Evolutionary conservation across 139 green algal species (phyloP), one percentile per base, ranked within the genome.

Genomic region (Chlamydomonas sp.): DNA sequence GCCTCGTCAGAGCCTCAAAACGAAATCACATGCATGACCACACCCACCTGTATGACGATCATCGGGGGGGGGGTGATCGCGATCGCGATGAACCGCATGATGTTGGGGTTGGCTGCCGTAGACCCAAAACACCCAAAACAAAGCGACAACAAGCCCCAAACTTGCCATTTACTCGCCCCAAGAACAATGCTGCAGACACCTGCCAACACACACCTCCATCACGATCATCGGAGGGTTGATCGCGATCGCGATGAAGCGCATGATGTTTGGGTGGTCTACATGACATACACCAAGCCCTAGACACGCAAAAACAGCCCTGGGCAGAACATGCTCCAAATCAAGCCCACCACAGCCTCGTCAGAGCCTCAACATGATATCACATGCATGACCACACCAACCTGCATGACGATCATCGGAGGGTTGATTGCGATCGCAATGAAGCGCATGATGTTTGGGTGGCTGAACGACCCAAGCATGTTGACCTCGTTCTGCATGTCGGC

Each of bases 351-450:
- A 54, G 43, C 16, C 43, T 54, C 13, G 13, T 54, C 43, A 26
- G 43, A 20, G 43, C 43, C 20, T 26, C 20, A 26, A 26, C 43
- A 54, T 13, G 43, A 26, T 54, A 54, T 20, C 16, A 26, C n/a
- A n/a, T n/a, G n/a, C n/a, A n/a, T n/a, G n/a, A n/a, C n/a, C n/a
- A n/a, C n/a, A n/a, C 22, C 13, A 8, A 43, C 31, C 58, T 71
- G 74, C 77, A 83, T 83, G 62, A 87, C 77, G 57, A 87, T 87
- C 64, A 82, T 79, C 8, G 84, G 84, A 28, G 81, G 84, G 65
- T 87, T 69, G 54, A 84, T 38, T 72, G 78, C 82, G 28, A 86
- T 37, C 29, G 81, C 81, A 43, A 82, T 77, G 81, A 87, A 87
- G 37, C 81, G 73, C 66, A 75, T 80, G 70, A 87, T 83, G 69